Conservation (phyloP, 2,329 filamentous ascomycete species). For the Ilyonectria mors-panacis region DNA sequence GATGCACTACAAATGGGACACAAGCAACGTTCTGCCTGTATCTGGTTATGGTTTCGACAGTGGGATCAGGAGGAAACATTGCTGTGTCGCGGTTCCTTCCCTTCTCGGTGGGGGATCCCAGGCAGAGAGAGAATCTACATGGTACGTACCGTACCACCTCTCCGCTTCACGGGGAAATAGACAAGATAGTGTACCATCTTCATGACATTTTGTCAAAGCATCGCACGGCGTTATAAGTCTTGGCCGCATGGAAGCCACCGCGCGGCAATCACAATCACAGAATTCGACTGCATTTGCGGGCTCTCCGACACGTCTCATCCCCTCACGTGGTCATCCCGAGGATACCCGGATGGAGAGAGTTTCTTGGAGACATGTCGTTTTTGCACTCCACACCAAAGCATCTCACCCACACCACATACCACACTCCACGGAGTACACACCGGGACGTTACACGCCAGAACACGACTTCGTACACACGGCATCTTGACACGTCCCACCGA, state of each 20-base stretch:
- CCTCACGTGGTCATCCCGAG: constrained; percentile 42
- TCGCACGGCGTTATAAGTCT: background rate
- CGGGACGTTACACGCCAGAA: background rate
- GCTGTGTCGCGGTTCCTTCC: background rate
- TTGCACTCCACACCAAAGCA: constrained; percentile 20
- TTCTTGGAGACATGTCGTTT: constrained; percentile 1
- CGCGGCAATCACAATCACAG: constrained; percentile 30
- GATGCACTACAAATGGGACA: too few species aligned
- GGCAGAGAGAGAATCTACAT: background rate
- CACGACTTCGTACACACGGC: background rate
- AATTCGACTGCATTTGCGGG: background rate
- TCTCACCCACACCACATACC: constrained; percentile 7
- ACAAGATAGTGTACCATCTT: background rate
- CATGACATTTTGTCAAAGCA: background rate
- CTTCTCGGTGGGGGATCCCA: constrained; percentile 29
- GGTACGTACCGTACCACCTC: background rate
- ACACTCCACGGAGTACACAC: background rate
- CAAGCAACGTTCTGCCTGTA: background rate
- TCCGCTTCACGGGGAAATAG: background rate
- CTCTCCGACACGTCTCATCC: constrained; percentile 34
- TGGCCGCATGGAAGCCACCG: background rate
- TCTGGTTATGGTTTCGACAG: background rate
- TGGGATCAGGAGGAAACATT: constrained; percentile 25
- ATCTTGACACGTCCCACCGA: background rate
- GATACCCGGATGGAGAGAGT: constrained; percentile 33